Percentiles rank a stretch among this genome's conserved stretches.
Evolutionary conservation across 2,329 filamentous ascomycete species (phyloP).

Genomic region (Beauveria pseudobassiana): DNA sequence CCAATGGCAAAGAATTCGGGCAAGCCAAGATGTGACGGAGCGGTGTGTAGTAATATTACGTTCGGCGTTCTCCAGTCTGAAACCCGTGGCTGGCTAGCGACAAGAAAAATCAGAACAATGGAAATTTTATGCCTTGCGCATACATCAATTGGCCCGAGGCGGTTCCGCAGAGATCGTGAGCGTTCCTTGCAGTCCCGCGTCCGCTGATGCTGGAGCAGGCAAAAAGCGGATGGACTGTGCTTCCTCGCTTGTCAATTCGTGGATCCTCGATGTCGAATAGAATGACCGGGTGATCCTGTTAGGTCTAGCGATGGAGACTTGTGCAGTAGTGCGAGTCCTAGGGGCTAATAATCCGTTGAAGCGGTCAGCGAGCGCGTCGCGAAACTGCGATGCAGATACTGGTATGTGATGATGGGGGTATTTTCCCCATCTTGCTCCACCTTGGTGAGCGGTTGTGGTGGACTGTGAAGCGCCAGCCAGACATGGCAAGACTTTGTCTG

Average conservation of each 20-base stretch:
- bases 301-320: background rate
- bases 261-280: background rate
- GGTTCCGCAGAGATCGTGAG: conserved; percentile 5
- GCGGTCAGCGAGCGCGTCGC: conserved; percentile 7
- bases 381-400: background rate
- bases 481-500: background rate
- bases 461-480: background rate
- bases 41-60: conserved; percentile 4
- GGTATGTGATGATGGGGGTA: background rate
- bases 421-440: background rate
- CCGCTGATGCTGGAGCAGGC: background rate
- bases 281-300: background rate
- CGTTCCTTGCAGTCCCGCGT: conserved; percentile 8
- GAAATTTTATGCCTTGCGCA: background rate
- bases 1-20: background rate
- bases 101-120: background rate
- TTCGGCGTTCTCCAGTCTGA: background rate
- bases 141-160: background rate
- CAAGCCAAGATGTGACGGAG: background rate
- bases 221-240: background rate
- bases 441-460: background rate
- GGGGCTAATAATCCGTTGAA: background rate
- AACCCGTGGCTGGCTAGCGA: background rate
- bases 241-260: background rate
- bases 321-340: conserved; percentile 1